Base-by-base conservation (phyloP, 148 eudicot genomes). In the Rhododendron simsii region DNA sequence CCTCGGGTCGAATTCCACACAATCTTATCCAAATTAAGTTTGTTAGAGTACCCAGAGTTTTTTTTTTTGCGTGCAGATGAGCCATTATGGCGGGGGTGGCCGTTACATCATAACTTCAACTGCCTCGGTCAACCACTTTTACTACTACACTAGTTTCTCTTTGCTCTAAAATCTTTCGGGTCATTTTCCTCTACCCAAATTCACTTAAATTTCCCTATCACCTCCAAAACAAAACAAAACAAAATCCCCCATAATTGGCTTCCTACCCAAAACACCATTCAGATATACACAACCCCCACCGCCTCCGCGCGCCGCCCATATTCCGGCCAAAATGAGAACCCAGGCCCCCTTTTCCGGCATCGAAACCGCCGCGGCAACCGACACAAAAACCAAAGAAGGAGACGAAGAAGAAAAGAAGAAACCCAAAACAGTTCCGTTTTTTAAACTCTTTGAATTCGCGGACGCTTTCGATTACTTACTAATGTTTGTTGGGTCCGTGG, bases 401-500 rank as follows among this genome's bases (percentile, higher is more conserved):
- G 2, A 37, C 11, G 71, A 67, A 33, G 76, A 73, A 87, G 65
- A 10, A n/a, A 20, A 15, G 4, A 79, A 86, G 82, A 59, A 82
- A 51, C 77, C 88, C 1, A 35, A 86, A 44, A 92, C 57, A 85
- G 95, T 96, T 7, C 16, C 93, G 0, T 65, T 96, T 23, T 11
- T 88, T 0, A 95, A 93, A 65, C 87, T 96, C 4, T 94, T 95
- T 63, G 82, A 90, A 14, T 96, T 87, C 85, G 99, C 99, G 0
- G 98, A 96, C 89, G 15, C 93, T 18, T 93, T 87, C 74, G 99
- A 96, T 84, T 95, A 90, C 75, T 82, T 95, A 0, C 87, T 96
- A 3, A 96, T 96, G 99, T 77, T 94, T 53, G 2, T 94, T 21
- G 99, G 99, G 20, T 93, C 95, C 0, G 28, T 96, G 12, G 98